phyloP scores from a whole-genome alignment of 257 asterid genomes.

The Hygrophila difformis region DNA sequence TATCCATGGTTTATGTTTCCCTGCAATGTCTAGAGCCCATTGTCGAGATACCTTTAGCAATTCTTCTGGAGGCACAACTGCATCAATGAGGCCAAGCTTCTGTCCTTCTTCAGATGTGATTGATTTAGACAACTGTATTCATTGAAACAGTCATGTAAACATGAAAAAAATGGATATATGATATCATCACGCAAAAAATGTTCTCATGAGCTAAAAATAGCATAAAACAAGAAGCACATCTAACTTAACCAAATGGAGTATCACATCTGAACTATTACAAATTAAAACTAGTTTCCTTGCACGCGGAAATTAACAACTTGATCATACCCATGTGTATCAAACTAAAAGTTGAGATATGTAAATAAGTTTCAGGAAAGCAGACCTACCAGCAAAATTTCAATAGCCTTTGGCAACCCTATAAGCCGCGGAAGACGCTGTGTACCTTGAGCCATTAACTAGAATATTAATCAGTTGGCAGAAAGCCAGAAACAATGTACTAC shows the following conservation, averaged over 20 bases:
- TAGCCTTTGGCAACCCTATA: conserved; percentile 77
- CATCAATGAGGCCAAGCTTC: conserved; percentile 83
- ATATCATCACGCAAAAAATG: too few relatives aligned
- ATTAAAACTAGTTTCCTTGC: too few relatives aligned
- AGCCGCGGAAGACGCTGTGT: conserved; percentile 98
- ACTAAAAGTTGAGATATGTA: background rate
- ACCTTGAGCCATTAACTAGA: conserved; percentile 37
- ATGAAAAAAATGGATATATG: too few relatives aligned
- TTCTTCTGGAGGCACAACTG: conserved; percentile 61
- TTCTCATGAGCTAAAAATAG: too few relatives aligned
- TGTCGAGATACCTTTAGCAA: conserved; percentile 59
- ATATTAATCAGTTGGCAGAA: conserved; percentile 12
- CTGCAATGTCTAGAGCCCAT: conserved; percentile 87
- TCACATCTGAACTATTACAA: too few relatives aligned
- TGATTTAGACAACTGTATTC: conserved; percentile 67
- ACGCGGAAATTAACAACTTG: background rate
- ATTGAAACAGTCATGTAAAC: conserved; percentile 2
- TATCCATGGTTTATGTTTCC: conserved; percentile 69
- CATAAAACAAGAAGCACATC: too few relatives aligned
- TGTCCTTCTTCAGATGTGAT: conserved; percentile 81
- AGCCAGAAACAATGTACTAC: conserved; percentile 11
- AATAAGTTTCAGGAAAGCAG: conserved; percentile 11
- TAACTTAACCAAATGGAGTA: too few relatives aligned
- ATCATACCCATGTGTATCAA: conserved; percentile 7
- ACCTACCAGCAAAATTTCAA: conserved; percentile 87